These are phyloP conservation scores for Sphagnum fallax DNA, from an alignment of 228 moss, liverwort and hornwort genomes.

Conservation along the genomic window DNA sequence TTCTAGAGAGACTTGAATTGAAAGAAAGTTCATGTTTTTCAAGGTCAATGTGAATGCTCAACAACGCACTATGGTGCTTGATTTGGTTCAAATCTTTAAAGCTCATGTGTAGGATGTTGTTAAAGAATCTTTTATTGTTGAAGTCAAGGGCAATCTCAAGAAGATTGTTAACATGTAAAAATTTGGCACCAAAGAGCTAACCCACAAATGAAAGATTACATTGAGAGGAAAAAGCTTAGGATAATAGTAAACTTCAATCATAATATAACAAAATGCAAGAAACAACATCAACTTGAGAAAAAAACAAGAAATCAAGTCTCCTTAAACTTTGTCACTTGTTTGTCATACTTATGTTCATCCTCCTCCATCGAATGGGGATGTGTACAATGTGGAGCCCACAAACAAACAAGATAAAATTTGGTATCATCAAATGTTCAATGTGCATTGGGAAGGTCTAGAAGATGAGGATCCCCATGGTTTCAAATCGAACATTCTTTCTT, in stretches of 20 bases:
- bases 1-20: slow-evolving; percentile 69
- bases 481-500: slow-evolving; percentile 66
- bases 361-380: slow-evolving; percentile 37
- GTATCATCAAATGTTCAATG: slow-evolving; percentile 90
- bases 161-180: slow-evolving; percentile 78
- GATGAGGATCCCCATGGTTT: slow-evolving; percentile 64
- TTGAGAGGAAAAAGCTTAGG: slow-evolving; percentile 60
- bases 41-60: slow-evolving; percentile 77
- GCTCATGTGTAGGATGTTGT: slow-evolving; percentile 88
- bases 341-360: no score
- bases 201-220: slow-evolving; percentile 96
- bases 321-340: no score
- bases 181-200: slow-evolving; percentile 86
- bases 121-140: slow-evolving; percentile 73
- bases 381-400: slow-evolving; percentile 80
- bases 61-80: slow-evolving; percentile 61
- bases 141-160: slow-evolving; percentile 92
- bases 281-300: no score
- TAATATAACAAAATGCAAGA: no score
- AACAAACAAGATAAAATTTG: slow-evolving; percentile 60
- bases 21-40: slow-evolving; percentile 92
- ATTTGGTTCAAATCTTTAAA: slow-evolving; percentile 81
- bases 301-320: no score
- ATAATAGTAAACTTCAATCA: no score
- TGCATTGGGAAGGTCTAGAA: slow-evolving; percentile 77